These are phyloP conservation scores for Lichenothelia convexa DNA, from an alignment of 495 filamentous ascomycete genomes.

Conservation along the genomic window DNA sequence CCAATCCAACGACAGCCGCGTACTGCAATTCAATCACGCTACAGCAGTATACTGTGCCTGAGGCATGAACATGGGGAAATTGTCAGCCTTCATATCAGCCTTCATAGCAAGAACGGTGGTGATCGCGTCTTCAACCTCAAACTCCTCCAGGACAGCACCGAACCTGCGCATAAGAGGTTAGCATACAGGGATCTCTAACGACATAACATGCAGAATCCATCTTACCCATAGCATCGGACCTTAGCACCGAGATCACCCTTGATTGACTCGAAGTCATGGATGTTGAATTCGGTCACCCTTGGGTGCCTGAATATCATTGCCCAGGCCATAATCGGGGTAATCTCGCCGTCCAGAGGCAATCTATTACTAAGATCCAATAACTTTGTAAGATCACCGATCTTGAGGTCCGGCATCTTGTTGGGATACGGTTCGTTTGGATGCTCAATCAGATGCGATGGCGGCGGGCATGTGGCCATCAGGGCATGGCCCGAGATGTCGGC, in stretches of 20 bases:
- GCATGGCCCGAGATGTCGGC: constrained; percentile 51
- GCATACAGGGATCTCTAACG: background rate
- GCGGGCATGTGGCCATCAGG: constrained; percentile 77
- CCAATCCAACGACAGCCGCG: too few relatives aligned
- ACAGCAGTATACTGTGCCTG: too few relatives aligned
- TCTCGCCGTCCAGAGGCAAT: constrained; percentile 75
- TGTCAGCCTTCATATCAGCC: too few relatives aligned
- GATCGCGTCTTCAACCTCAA: constrained; percentile 75
- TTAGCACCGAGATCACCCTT: constrained; percentile 57
- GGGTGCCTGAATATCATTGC: constrained; percentile 59
- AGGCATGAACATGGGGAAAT: too few relatives aligned
- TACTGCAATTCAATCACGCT: too few relatives aligned
- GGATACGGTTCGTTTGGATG: constrained; percentile 23
- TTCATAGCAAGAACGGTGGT: constrained; percentile 51
- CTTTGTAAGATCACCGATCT: constrained; percentile 53
- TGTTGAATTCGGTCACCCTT: constrained; percentile 40
- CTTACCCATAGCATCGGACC: constrained; percentile 85
- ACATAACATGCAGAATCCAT: constrained; percentile 10
- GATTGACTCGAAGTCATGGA: constrained; percentile 53
- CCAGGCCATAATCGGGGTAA: constrained; percentile 95
- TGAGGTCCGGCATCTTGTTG: constrained; percentile 48
- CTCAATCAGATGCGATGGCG: constrained; percentile 29
- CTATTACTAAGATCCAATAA: constrained; percentile 70
- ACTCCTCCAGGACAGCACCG: constrained; percentile 75
- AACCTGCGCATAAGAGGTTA: constrained; percentile 31